A percentile compares a stretch with the other conserved stretches of the same genome.
Conservation (phyloP, 2,329 filamentous ascomycete species). For the Dichotomopilus funicola region DNA sequence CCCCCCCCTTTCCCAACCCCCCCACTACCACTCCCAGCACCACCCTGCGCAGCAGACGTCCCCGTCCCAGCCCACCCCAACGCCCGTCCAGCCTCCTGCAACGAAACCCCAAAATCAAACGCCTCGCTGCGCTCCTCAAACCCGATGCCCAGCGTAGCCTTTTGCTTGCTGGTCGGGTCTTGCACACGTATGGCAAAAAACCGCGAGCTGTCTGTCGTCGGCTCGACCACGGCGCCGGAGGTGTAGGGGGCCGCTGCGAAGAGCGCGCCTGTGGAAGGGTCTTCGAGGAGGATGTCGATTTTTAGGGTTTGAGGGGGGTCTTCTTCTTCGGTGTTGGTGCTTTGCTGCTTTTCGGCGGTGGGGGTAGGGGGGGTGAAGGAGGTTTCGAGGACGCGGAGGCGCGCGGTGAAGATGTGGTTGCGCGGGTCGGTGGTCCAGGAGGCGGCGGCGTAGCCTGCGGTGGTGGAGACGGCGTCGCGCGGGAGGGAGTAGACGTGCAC, state of each 20-base stretch:
- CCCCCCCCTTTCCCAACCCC: slow-evolving; percentile 21
- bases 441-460: slow-evolving; percentile 70
- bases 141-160: slow-evolving; percentile 74
- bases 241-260: slow-evolving; percentile 83
- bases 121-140: slow-evolving; percentile 83
- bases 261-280: slow-evolving; percentile 62
- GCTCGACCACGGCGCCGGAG: slow-evolving; percentile 58
- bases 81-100: slow-evolving; percentile 71
- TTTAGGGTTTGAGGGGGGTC: slow-evolving; percentile 45
- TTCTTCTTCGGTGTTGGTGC: slow-evolving; percentile 23
- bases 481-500: slow-evolving; percentile 88
- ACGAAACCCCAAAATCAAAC: slow-evolving; percentile 74
- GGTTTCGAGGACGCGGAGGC: slow-evolving; percentile 72
- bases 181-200: slow-evolving; percentile 82
- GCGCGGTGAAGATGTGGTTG: slow-evolving; percentile 78
- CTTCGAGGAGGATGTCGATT: slow-evolving; percentile 73
- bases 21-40: slow-evolving; percentile 10
- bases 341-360: slow-evolving; percentile 18
- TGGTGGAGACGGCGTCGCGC: slow-evolving; percentile 62
- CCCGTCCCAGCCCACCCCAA: slow-evolving; percentile 37
- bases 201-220: slow-evolving; percentile 69
- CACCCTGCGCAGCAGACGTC: background rate
- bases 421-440: slow-evolving; percentile 67
- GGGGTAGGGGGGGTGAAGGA: slow-evolving; percentile 39
- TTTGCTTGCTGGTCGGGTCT: slow-evolving; percentile 61